Percentiles rank a stretch among this genome's conserved stretches.
These are phyloP conservation scores for Yueomyces sinensis DNA, from an alignment of 805 yeast genomes.

Conservation along the genomic window DNA sequence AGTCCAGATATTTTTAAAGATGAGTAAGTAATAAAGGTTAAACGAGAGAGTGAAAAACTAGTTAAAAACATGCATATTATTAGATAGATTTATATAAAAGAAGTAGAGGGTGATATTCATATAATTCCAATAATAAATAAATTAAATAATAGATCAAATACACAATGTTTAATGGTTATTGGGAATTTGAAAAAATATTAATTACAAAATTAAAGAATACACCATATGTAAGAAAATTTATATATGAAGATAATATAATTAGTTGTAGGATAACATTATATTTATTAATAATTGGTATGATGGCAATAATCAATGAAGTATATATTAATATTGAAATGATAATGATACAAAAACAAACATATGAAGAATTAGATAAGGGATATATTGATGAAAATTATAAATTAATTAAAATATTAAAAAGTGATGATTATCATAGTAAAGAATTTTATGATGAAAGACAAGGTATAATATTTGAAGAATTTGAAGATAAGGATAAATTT, in stretches of 20 bases:
- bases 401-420: constrained; percentile 18
- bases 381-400: constrained; percentile 19
- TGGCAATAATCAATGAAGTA: constrained; percentile 23
- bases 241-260: constrained; percentile 12
- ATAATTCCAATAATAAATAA: no score
- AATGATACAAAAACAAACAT: constrained; percentile 20
- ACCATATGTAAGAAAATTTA: constrained; percentile 13
- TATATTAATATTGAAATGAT: constrained; percentile 24
- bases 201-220: constrained; percentile 7
- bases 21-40: no score
- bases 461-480: constrained; percentile 23
- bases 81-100: no score
- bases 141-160: no score
- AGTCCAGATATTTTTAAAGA: no score
- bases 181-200: constrained; percentile 10
- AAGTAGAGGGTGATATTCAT: no score
- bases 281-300: constrained; percentile 17
- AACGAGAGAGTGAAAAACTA: no score
- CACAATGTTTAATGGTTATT: constrained; percentile 7
- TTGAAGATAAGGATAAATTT: constrained; percentile 44
- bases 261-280: constrained; percentile 25
- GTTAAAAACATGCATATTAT: no score
- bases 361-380: constrained; percentile 20
- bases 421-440: constrained; percentile 22
- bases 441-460: constrained; percentile 21